Conservation (phyloP, 2,329 filamentous ascomycete species). For the Venturia effusa region DNA sequence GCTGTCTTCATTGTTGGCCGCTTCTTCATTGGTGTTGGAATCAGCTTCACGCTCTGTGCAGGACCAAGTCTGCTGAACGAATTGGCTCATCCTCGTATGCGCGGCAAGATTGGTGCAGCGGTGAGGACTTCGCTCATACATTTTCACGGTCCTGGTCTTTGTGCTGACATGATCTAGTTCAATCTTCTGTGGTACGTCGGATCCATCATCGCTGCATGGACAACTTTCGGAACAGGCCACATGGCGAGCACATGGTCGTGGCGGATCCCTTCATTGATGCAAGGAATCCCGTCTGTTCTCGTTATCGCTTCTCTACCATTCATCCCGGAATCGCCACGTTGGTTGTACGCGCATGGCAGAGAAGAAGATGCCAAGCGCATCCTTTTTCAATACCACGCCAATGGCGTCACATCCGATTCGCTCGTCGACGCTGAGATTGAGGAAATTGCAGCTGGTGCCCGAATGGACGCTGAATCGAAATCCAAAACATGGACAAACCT, state of each 20-base stretch:
- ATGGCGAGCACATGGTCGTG: conserved; percentile 36
- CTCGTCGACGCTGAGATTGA: conserved; percentile 56
- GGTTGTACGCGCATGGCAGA: conserved; percentile 42
- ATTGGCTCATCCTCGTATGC: conserved; percentile 50
- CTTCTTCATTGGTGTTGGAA: conserved; percentile 53
- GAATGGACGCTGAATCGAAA: conserved; percentile 42
- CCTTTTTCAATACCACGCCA: conserved; percentile 53
- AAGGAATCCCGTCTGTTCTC: conserved; percentile 35
- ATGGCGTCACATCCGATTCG: conserved; percentile 41
- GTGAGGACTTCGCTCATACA: neutral
- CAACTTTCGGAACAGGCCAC: conserved; percentile 33
- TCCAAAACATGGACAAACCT: conserved; percentile 37
- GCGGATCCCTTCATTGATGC: conserved; percentile 43
- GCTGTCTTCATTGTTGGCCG: conserved; percentile 49
- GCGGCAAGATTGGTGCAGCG: conserved; percentile 48
- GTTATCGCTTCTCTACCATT: conserved; percentile 38
- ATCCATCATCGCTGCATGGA: conserved; percentile 38
- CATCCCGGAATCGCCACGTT: conserved; percentile 51
- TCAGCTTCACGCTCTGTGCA: conserved; percentile 47
- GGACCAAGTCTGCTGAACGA: conserved; percentile 55
- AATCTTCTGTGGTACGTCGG: conserved; percentile 42
- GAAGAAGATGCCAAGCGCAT: conserved; percentile 47
- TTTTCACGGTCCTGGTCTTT: neutral
- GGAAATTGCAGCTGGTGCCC: conserved; percentile 55
- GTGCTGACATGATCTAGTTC: conserved; percentile 28